These are phyloP conservation scores for Shiraia bambusicola DNA, from an alignment of 2,329 filamentous ascomycete genomes.

Conservation along the genomic window DNA sequence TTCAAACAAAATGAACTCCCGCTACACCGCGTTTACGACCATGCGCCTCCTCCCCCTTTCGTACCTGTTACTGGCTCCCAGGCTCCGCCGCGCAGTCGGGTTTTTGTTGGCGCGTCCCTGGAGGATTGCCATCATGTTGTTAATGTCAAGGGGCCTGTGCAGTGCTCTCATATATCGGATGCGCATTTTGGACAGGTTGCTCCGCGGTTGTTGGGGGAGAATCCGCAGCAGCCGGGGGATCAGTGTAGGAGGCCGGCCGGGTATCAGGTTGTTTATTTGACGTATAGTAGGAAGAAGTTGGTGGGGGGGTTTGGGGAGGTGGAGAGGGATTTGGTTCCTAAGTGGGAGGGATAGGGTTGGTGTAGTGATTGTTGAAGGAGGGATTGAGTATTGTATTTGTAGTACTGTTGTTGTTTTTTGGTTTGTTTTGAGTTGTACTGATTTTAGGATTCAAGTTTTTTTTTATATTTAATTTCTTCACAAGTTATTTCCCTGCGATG, in stretches of 20 bases:
- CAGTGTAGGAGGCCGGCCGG: neutral
- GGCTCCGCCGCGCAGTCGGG: neutral
- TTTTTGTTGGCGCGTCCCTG: neutral
- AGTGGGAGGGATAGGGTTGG: neutral
- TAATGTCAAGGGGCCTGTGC: neutral
- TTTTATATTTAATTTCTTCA: neutral
- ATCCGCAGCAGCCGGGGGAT: constrained; percentile 2
- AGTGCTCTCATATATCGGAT: constrained; percentile 1
- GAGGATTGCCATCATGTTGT: neutral
- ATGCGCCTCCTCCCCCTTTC: too few species aligned
- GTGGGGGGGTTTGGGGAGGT: neutral
- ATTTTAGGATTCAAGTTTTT: too few species aligned
- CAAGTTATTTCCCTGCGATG: constrained; percentile 5
- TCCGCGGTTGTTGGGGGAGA: neutral
- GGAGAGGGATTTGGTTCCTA: constrained; percentile 3
- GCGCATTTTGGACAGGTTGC: neutral
- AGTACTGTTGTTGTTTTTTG: neutral
- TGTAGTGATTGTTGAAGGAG: neutral
- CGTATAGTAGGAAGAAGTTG: constrained; percentile 6
- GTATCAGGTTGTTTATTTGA: constrained; percentile 8
- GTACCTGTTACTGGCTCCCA: too few species aligned
- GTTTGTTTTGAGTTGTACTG: too few species aligned
- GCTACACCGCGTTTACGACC: too few species aligned
- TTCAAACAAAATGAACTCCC: too few species aligned
- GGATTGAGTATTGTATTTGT: neutral